Conservation (phyloP, 1,284 basidiomycete genomes). For the Trichosporon sp. region DNA sequence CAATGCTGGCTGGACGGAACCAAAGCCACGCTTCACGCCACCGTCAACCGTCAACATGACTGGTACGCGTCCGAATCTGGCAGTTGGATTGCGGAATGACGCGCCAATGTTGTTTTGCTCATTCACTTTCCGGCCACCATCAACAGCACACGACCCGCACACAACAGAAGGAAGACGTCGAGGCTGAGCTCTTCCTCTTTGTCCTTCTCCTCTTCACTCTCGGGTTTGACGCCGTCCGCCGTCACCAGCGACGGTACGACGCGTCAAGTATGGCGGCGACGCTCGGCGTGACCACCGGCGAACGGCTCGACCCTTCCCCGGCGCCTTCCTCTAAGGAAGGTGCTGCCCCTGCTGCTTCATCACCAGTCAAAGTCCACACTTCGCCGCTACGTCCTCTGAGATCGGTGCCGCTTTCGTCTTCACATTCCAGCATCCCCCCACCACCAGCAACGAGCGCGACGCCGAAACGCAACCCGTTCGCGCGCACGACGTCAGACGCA, state of each 20-base stretch:
- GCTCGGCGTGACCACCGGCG: neutral
- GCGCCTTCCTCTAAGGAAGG: constrained; percentile 5
- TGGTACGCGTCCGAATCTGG: neutral
- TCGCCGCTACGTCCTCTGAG: constrained; percentile 5
- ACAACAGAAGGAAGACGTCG: neutral
- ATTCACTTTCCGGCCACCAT: neutral
- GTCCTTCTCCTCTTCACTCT: neutral
- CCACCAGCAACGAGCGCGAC: neutral
- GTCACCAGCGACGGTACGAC: neutral
- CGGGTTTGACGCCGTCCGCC: neutral
- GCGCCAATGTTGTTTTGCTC: constrained; percentile 10
- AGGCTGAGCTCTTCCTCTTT: neutral
- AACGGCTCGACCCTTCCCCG: neutral
- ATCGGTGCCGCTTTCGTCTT: neutral
- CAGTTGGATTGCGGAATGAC: neutral
- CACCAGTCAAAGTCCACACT: neutral
- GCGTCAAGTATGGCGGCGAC: constrained; percentile 1
- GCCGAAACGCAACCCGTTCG: constrained; percentile 25
- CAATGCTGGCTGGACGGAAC: neutral
- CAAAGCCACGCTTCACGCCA: constrained; percentile 3
- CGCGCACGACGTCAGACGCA: constrained; percentile 18
- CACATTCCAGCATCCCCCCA: neutral
- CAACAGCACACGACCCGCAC: neutral
- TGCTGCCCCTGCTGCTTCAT: neutral
- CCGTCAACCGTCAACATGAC: neutral